These are phyloP conservation scores for Auricularia heimuer DNA, from an alignment of 768 basidiomycete species.

Conservation along the genomic window DNA sequence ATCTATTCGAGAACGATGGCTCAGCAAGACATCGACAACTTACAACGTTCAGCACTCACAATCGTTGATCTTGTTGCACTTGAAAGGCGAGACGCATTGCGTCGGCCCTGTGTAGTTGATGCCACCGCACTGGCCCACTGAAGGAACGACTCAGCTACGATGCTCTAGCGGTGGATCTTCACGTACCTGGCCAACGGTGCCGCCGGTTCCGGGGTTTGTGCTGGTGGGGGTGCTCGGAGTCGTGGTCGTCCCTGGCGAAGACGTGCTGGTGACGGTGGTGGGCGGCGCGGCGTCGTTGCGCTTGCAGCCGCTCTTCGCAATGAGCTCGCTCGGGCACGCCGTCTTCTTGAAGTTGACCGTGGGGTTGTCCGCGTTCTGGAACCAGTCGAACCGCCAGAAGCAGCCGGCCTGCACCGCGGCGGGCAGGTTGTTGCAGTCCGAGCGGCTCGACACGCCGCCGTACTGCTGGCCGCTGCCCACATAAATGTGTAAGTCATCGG, in stretches of 20 bases:
- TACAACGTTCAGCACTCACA: neutral
- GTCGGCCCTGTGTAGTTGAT: neutral
- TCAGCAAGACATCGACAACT: neutral
- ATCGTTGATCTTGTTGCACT: neutral
- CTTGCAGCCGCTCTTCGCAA: slow-evolving; percentile 8
- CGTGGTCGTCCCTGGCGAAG: neutral
- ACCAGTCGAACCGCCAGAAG: slow-evolving; percentile 12
- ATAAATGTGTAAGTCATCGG: neutral
- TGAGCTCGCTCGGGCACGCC: slow-evolving; percentile 8
- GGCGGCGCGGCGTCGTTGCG: neutral
- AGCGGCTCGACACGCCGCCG: slow-evolving; percentile 9
- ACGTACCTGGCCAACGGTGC: neutral
- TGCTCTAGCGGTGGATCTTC: neutral
- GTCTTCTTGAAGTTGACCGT: slow-evolving; percentile 10
- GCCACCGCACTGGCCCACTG: slow-evolving; percentile 7
- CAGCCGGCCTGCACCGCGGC: slow-evolving; percentile 10
- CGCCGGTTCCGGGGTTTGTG: slow-evolving; percentile 2
- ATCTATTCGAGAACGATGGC: neutral
- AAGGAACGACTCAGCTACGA: neutral
- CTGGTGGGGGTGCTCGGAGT: neutral
- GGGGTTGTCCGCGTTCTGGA: slow-evolving; percentile 11
- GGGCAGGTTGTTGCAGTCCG: slow-evolving; percentile 11
- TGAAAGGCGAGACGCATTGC: neutral
- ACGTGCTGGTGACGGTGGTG: neutral
- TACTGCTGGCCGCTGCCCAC: slow-evolving; percentile 7